Evolutionary conservation across 1,284 basidiomycete genomes (phyloP), one percentile per base, ranked within the genome.

Genomic region (Boletus smithii): DNA sequence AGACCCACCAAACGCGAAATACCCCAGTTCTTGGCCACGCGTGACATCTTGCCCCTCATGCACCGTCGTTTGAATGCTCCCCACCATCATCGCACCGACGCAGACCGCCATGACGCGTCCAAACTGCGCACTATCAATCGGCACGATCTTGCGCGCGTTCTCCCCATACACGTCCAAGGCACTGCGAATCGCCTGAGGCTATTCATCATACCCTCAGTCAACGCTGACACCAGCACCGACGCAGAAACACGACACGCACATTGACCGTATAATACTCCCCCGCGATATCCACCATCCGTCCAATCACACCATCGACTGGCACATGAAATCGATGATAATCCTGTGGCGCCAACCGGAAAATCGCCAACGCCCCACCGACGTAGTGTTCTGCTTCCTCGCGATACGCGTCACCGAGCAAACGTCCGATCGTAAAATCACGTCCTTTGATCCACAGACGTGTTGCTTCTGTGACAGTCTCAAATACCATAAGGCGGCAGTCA

Each of bases 321-420:
- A 84, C 85, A 66, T 98, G 95, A 77, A 95, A 98, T 0, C 95
- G 85, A 68, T 99, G 95, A 62, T 99, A 99, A 64, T 97, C 94
- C 65, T 94, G 93, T 0, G 94, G 93, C 1, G 93, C 93, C n/a
- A 97, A 74, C 32, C 93, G 77, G 72, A 97, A 97, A 52, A 97
- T 95, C 3, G 79, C 87, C 39, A 89, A 62, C 1, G 83, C 81
- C 4, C 94, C 95, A 11, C 88, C 87, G 5, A 75, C 70, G 62
- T 88, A 97, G 29, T 76, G 75, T 2, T 85, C 80, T 1, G 78
- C 77, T 46, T 87, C 78, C 18, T 76, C 72, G 49, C 80, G 80
- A 65, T 92, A 92, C 8, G 71, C 71, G 7, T 90, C 85, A 0
- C 95, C 95, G 0, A 99, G 76, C 32, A 99, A 73, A 2, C 85